Evolutionary conservation across 345 rosid species (phyloP).

Genomic region (Corchorus capsularis): DNA sequence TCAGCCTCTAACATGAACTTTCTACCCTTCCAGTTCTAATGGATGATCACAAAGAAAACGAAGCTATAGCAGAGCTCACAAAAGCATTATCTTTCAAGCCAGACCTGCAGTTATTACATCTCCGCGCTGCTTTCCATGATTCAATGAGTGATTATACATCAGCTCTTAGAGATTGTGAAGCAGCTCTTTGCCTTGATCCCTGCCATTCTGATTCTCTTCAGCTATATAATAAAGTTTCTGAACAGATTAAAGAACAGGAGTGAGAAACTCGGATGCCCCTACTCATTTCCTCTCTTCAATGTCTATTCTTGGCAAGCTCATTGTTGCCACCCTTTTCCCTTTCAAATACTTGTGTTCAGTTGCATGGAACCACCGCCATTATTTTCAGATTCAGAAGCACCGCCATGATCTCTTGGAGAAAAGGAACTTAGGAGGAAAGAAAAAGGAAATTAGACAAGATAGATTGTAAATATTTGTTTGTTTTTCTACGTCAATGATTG

Average conservation of each 20-base stretch:
- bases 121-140: constrained; percentile 89
- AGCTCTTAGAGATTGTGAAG: constrained; percentile 84
- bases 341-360: constrained; percentile 13
- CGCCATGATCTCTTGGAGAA: constrained; percentile 11
- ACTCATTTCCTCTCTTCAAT: constrained; percentile 15
- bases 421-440: not conserved
- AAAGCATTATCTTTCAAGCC: constrained; percentile 84
- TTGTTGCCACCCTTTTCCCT: constrained; percentile 28
- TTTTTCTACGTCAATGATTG: constrained; percentile 26
- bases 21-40: constrained; percentile 66
- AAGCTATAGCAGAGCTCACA: constrained; percentile 86
- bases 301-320: constrained; percentile 22
- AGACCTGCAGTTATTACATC: constrained; percentile 89
- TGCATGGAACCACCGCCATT: constrained; percentile 35
- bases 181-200: constrained; percentile 91
- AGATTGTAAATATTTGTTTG: constrained; percentile 36
- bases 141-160: constrained; percentile 64
- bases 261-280: constrained; percentile 30
- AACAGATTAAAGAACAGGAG: constrained; percentile 33
- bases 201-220: constrained; percentile 61
- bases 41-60: constrained; percentile 93
- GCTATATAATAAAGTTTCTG: constrained; percentile 57
- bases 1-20: constrained; percentile 9
- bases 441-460: constrained; percentile 35
- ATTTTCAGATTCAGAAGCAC: constrained; percentile 27